phyloP scores from a whole-genome alignment of 2,329 filamentous ascomycete genomes.

The Tolypocladium paradoxum region DNA sequence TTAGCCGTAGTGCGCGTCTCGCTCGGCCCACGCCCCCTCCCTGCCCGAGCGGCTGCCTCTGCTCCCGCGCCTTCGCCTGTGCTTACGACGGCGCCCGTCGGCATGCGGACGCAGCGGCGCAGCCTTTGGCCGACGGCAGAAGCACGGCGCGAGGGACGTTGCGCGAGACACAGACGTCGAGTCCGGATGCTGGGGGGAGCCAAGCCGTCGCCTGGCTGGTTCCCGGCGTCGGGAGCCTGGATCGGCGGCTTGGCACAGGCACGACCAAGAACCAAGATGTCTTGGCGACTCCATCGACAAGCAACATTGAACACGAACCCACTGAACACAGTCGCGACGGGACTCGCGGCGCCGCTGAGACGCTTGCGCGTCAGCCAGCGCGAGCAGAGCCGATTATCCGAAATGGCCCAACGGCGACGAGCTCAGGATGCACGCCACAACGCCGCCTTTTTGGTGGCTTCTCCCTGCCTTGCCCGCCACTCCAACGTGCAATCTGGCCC shows the following conservation, averaged over 20 bases:
- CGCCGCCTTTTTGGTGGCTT: neutral
- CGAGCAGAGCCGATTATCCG: slow-evolving; percentile 2
- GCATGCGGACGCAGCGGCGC: neutral
- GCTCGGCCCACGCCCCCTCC: slow-evolving; percentile 2
- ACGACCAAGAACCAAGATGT: neutral
- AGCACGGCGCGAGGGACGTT: neutral
- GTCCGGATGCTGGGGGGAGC: neutral
- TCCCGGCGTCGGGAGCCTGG: neutral
- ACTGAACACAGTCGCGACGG: no score
- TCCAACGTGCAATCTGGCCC: neutral
- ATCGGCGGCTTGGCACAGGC: slow-evolving; percentile 1
- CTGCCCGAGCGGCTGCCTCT: neutral
- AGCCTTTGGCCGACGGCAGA: neutral
- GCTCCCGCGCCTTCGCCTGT: neutral
- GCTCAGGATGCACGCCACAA: neutral
- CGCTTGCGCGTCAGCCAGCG: neutral
- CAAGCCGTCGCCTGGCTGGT: neutral
- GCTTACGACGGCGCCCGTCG: neutral
- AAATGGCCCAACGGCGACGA: neutral
- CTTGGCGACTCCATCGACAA: neutral
- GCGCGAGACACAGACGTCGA: neutral
- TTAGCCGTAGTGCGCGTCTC: slow-evolving; percentile 8
- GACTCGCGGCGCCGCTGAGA: neutral
- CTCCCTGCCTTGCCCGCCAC: neutral
- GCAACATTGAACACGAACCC: no score